Evolutionary conservation across 2,329 filamentous ascomycete genomes (phyloP).

Genomic region (Calonectria hongkongensis): DNA sequence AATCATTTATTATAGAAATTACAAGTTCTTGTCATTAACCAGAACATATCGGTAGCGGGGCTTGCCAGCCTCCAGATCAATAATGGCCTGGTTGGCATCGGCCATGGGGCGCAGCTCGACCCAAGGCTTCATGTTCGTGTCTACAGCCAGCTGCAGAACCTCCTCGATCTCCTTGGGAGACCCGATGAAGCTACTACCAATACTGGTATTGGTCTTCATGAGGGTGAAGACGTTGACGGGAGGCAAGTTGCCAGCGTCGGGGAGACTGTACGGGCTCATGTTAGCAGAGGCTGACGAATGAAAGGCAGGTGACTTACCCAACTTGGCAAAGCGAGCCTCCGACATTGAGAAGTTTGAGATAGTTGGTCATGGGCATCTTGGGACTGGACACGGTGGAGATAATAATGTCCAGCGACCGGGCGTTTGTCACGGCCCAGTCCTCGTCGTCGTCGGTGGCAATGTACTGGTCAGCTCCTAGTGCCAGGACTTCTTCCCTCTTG

Average conservation of each 20-base stretch:
- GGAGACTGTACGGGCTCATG: conserved; percentile 46
- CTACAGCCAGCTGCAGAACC: conserved; percentile 75
- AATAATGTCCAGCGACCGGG: conserved; percentile 81
- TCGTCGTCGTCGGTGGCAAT: conserved; percentile 71
- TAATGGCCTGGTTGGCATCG: conserved; percentile 71
- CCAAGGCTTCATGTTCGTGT: conserved; percentile 75
- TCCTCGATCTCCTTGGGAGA: conserved; percentile 73
- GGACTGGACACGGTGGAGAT: conserved; percentile 77
- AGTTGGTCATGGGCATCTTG: conserved; percentile 76
- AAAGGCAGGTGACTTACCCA: conserved; percentile 60
- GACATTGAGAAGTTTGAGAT: conserved; percentile 75
- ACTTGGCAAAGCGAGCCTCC: conserved; percentile 80
- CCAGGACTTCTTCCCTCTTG: conserved; percentile 73
- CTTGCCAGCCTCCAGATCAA: conserved; percentile 74
- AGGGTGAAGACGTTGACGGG: conserved; percentile 52
- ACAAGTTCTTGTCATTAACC: conserved; percentile 61
- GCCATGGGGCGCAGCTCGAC: conserved; percentile 73
- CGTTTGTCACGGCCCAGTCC: conserved; percentile 71
- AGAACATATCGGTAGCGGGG: conserved; percentile 69
- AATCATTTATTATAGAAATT: conserved; percentile 24
- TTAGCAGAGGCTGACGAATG: conserved; percentile 62
- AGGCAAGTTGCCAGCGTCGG: conserved; percentile 51
- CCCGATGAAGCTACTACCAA: conserved; percentile 69
- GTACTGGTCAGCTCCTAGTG: conserved; percentile 74
- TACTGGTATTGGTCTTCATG: conserved; percentile 56